Percentiles rank a stretch among this genome's conserved stretches.
Conservation (phyloP, 1,284 basidiomycete species). For the Trichosporon faecale region DNA sequence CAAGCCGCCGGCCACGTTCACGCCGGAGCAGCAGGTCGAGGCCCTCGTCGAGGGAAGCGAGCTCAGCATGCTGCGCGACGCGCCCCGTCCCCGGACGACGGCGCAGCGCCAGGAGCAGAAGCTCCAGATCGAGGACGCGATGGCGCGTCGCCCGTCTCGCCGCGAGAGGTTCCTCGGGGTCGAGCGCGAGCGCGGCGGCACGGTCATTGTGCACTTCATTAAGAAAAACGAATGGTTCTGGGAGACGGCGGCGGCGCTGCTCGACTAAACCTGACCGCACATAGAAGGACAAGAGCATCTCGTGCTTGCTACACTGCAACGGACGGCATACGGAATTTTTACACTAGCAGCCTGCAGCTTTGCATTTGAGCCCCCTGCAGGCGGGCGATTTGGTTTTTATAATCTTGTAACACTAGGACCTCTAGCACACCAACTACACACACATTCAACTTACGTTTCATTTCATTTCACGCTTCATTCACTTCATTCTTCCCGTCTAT, state of each 20-base stretch:
- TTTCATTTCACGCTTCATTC: neutral
- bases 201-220: constrained; percentile 92
- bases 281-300: neutral
- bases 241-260: constrained; percentile 82
- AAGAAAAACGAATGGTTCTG: constrained; percentile 96
- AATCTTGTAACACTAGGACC: constrained; percentile 10
- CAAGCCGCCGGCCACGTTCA: constrained; percentile 67
- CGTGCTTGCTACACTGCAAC: neutral
- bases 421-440: neutral
- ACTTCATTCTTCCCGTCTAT: neutral
- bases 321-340: neutral
- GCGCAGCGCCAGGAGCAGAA: constrained; percentile 56
- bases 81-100: constrained; percentile 20
- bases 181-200: constrained; percentile 67
- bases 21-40: constrained; percentile 70
- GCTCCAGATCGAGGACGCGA: neutral
- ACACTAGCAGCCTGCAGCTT: neutral
- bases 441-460: neutral
- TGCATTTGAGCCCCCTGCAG: neutral
- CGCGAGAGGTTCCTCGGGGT: constrained; percentile 62
- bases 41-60: constrained; percentile 78
- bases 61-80: constrained; percentile 25
- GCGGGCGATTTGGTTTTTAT: neutral
- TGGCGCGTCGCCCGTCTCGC: constrained; percentile 43
- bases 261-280: constrained; percentile 56